These are phyloP conservation scores for Datisca glomerata DNA, from an alignment of 306 rosid species.

Conservation along the genomic window DNA sequence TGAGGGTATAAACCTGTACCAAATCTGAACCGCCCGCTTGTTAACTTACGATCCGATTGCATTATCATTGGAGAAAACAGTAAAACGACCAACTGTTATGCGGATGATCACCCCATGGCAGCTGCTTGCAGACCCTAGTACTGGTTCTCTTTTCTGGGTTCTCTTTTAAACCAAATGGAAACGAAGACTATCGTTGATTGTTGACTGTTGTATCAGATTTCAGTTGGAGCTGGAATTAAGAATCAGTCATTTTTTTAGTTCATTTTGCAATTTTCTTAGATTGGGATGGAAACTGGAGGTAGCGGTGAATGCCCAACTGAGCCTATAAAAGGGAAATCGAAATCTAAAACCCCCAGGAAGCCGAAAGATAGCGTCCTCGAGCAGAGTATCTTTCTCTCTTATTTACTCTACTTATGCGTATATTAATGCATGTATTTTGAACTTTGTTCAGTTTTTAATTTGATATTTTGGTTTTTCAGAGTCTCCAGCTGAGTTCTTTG, in stretches of 20 bases:
- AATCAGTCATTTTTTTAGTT: not conserved
- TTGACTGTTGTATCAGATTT: not conserved
- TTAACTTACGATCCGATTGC: not conserved
- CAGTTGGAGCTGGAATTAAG: not conserved
- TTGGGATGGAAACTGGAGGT: constrained; percentile 35
- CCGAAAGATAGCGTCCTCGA: constrained; percentile 62
- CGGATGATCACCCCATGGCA: constrained; percentile 8
- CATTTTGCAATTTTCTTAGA: not conserved
- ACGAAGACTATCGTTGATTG: no score
- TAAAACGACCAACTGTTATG: constrained; percentile 13
- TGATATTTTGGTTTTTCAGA: constrained; percentile 24
- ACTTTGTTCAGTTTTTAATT: constrained; percentile 2
- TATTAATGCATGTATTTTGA: not conserved
- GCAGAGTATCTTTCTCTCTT: constrained; percentile 39
- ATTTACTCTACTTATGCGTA: not conserved
- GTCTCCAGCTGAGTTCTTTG: constrained; percentile 95
- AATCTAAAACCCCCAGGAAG: constrained; percentile 56
- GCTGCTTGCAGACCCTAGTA: constrained; percentile 19
- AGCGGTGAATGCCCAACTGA: constrained; percentile 37
- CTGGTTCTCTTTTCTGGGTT: not conserved
- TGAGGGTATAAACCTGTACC: not conserved
- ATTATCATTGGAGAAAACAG: not conserved
- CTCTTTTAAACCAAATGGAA: not conserved
- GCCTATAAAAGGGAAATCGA: constrained; percentile 55
- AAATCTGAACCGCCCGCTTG: not conserved